Evolutionary conservation across 768 basidiomycete genomes (phyloP).

Genomic region (Suillus variegatus): DNA sequence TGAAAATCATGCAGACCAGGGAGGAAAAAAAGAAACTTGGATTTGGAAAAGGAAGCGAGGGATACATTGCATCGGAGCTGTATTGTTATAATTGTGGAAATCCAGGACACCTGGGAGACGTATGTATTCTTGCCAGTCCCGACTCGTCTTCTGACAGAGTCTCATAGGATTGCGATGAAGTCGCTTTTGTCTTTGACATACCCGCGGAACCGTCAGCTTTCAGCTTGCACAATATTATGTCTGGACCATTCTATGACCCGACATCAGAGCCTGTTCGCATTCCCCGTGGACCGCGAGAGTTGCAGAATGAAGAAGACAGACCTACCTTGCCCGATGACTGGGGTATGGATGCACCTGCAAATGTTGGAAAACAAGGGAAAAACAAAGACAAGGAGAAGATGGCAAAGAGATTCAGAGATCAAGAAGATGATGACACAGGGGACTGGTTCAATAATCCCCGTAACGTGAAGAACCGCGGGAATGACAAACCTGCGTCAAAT

Average conservation of each 20-base stretch:
- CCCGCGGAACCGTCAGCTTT: conserved; percentile 68
- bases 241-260: conserved; percentile 67
- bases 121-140: conserved; percentile 37
- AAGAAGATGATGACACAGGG: conserved; percentile 50
- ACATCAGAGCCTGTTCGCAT: conserved; percentile 32
- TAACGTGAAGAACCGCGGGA: conserved; percentile 31
- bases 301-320: conserved; percentile 24
- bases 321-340: conserved; percentile 41
- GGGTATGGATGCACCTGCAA: conserved; percentile 48
- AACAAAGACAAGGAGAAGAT: conserved; percentile 59
- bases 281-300: conserved; percentile 42
- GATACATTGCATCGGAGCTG: conserved; percentile 69
- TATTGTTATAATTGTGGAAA: conserved; percentile 86
- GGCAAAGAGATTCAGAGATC: conserved; percentile 49
- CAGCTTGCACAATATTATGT: conserved; percentile 56
- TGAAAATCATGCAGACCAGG: conserved; percentile 44
- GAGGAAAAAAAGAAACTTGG: conserved; percentile 48
- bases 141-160: not conserved
- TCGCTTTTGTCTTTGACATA: conserved; percentile 39
- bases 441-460: conserved; percentile 64
- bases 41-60: conserved; percentile 75
- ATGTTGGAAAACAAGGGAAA: conserved; percentile 68
- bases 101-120: conserved; percentile 78
- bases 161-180: conserved; percentile 61
- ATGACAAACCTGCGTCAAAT: conserved; percentile 11